Percentiles rank a stretch among this genome's conserved stretches.
These are phyloP conservation scores for Wickerhamomyces chaumierensis DNA, from an alignment of 805 yeast species.

Conservation along the genomic window DNA sequence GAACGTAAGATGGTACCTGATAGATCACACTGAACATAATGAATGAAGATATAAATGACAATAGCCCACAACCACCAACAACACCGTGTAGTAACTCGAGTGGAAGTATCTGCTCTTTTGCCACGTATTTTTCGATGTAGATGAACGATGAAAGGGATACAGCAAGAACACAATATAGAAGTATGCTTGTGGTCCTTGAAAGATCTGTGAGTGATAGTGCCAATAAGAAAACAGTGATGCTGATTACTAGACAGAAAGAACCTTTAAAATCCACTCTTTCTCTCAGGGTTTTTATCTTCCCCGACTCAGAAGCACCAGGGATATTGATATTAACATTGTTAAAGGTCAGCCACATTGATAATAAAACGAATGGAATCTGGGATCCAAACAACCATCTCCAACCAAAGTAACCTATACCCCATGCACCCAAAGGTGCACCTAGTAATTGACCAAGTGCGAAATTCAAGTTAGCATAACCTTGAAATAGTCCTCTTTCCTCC, in stretches of 20 bases:
- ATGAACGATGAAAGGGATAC: constrained; percentile 13
- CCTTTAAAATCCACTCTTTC: constrained; percentile 27
- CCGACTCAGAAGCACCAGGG: neutral
- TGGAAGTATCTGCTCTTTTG: constrained; percentile 26
- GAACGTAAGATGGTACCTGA: constrained; percentile 1
- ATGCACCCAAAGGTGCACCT: constrained; percentile 30
- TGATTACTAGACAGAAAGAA: constrained; percentile 20
- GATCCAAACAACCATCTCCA: constrained; percentile 31
- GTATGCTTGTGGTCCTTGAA: too few species aligned
- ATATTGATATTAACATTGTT: constrained; percentile 3
- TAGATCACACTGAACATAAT: neutral
- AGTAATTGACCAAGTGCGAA: constrained; percentile 26
- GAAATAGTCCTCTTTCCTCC: constrained; percentile 66
- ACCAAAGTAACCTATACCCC: constrained; percentile 22
- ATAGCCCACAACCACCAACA: constrained; percentile 22
- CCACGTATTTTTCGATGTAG: constrained; percentile 24
- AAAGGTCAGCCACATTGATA: constrained; percentile 17
- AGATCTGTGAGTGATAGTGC: constrained; percentile 17
- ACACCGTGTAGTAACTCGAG: constrained; percentile 24
- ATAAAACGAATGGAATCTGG: constrained; percentile 25
- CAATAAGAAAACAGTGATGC: constrained; percentile 21
- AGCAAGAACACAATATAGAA: too few species aligned
- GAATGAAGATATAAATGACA: constrained; percentile 1
- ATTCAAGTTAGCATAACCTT: constrained; percentile 58
- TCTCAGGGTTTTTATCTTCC: constrained; percentile 19